Conservation (phyloP, 495 filamentous ascomycete species). For the Penicillium taxi region DNA sequence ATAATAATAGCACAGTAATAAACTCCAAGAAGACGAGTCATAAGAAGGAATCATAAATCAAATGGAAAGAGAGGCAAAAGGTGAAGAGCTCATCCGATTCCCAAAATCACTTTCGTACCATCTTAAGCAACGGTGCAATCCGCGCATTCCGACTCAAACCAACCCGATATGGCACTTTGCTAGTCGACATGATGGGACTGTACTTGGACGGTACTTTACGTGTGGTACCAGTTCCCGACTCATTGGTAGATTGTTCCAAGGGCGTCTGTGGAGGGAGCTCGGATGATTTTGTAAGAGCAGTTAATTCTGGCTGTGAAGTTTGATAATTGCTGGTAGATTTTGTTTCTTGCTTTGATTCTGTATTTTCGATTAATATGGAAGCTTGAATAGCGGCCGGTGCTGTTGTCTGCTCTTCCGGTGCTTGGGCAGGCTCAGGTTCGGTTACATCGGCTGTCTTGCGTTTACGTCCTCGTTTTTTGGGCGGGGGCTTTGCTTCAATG, state of each 20-base stretch:
- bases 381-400: neutral
- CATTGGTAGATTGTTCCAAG: neutral
- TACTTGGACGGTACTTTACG: conserved; percentile 31
- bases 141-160: conserved; percentile 57
- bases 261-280: conserved; percentile 14
- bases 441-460: conserved; percentile 31
- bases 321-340: neutral
- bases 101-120: conserved; percentile 47
- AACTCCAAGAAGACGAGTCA: too few relatives aligned
- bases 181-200: conserved; percentile 44
- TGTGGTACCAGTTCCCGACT: neutral
- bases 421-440: neutral
- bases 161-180: conserved; percentile 54
- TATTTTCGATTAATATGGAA: conserved; percentile 1
- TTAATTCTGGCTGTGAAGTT: neutral
- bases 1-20: too few relatives aligned
- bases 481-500: conserved; percentile 8
- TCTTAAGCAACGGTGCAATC: conserved; percentile 59
- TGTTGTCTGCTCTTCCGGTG: neutral
- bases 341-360: neutral
- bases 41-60: too few relatives aligned
- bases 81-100: too few relatives aligned
- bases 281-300: neutral
- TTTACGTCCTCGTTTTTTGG: conserved; percentile 43
- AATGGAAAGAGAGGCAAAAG: too few relatives aligned